Conservation (phyloP, 345 rosid genomes). For the Euphorbia lathyris region DNA sequence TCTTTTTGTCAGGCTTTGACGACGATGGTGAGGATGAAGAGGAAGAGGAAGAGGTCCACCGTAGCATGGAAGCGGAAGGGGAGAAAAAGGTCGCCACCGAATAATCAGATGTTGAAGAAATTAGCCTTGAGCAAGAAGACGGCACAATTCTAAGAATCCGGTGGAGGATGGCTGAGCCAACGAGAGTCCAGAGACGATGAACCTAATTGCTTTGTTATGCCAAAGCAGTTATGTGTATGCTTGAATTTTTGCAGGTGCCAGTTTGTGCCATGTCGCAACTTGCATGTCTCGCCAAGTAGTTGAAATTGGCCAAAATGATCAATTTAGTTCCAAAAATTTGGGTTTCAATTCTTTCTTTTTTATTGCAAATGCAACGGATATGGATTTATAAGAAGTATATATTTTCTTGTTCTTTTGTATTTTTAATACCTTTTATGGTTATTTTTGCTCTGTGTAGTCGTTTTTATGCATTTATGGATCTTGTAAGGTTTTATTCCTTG, state of each 20-base stretch:
- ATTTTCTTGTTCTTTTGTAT: too few relatives aligned
- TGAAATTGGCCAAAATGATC: too few relatives aligned
- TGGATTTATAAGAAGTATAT: too few relatives aligned
- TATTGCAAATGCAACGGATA: too few relatives aligned
- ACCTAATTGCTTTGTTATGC: not conserved
- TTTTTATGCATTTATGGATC: too few relatives aligned
- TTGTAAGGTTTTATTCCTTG: too few relatives aligned
- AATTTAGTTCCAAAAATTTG: too few relatives aligned
- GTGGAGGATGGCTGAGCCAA: slow-evolving; percentile 27
- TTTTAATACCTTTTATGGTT: too few relatives aligned
- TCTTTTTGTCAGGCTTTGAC: slow-evolving; percentile 47
- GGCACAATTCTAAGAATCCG: slow-evolving; percentile 31
- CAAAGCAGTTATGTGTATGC: not conserved
- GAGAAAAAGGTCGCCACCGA: slow-evolving; percentile 11
- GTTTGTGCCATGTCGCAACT: not conserved
- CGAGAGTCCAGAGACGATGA: not conserved
- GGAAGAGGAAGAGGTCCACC: slow-evolving; percentile 32
- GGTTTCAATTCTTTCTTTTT: too few relatives aligned
- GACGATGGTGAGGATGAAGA: slow-evolving; percentile 28
- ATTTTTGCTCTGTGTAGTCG: too few relatives aligned
- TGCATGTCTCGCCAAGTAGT: not conserved
- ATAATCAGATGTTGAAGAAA: slow-evolving; percentile 11
- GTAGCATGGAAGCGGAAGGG: slow-evolving; percentile 14
- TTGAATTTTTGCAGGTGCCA: not conserved
- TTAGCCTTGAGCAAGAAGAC: slow-evolving; percentile 18